These are phyloP conservation scores for Tulasnella sp. DNA, from an alignment of 768 basidiomycete species.

Conservation along the genomic window DNA sequence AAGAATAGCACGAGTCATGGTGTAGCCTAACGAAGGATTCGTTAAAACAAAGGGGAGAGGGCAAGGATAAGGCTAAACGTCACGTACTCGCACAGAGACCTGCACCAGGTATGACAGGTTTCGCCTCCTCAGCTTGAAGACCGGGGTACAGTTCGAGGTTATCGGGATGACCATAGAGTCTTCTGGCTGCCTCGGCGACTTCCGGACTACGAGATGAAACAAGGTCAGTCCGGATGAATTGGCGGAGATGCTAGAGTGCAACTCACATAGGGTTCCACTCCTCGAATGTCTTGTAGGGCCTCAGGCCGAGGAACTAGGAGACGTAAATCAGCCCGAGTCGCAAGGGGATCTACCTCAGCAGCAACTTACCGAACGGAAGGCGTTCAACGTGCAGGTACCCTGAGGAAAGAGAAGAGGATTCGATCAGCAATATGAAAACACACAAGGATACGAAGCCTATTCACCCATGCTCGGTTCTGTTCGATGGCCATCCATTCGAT, in stretches of 20 bases:
- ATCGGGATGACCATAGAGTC: conserved; percentile 18
- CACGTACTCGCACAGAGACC: conserved; percentile 65
- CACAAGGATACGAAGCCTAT: not conserved
- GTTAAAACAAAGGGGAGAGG: not conserved
- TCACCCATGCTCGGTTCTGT: conserved; percentile 22
- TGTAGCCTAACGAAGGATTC: conserved; percentile 9
- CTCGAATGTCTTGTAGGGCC: conserved; percentile 21
- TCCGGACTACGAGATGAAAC: not conserved
- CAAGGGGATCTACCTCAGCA: not conserved
- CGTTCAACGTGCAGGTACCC: conserved; percentile 39
- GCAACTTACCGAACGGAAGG: not conserved
- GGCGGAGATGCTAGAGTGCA: not conserved
- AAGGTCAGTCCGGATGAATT: not conserved
- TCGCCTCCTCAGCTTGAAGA: conserved; percentile 15
- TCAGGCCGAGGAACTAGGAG: conserved; percentile 20
- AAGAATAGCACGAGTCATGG: conserved; percentile 22
- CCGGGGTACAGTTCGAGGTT: conserved; percentile 22
- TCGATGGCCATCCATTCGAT: conserved; percentile 22
- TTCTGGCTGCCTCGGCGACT: conserved; percentile 19
- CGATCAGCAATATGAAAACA: not conserved
- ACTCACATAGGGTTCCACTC: conserved; percentile 20
- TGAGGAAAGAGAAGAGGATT: not conserved
- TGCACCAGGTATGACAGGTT: conserved; percentile 40
- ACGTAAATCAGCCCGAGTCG: not conserved
- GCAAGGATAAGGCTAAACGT: not conserved